A percentile compares a stretch with the other conserved stretches of the same genome.
These are phyloP conservation scores for Penicillium robsamsonii DNA, from an alignment of 495 filamentous ascomycete species.

Conservation along the genomic window DNA sequence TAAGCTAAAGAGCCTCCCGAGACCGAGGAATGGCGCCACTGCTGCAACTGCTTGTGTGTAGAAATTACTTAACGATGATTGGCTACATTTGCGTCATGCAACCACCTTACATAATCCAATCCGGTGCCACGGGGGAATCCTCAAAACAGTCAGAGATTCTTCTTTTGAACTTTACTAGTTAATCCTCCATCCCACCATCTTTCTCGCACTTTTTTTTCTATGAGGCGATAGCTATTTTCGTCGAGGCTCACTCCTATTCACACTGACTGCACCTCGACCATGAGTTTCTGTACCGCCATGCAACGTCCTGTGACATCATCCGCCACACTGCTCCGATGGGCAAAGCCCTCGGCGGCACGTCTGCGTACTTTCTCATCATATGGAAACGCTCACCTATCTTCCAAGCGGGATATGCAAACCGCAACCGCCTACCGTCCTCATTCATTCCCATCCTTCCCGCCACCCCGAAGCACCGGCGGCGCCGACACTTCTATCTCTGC, in stretches of 20 bases:
- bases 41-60: conserved; percentile 23
- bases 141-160: conserved; percentile 19
- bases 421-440: conserved; percentile 76
- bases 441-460: conserved; percentile 59
- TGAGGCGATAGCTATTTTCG: conserved; percentile 14
- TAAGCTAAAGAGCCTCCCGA: too few species aligned
- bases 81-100: conserved; percentile 29
- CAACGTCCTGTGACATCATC: conserved; percentile 53
- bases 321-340: conserved; percentile 51
- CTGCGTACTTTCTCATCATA: conserved; percentile 66
- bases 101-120: conserved; percentile 24
- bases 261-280: conserved; percentile 29
- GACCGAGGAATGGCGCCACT: conserved; percentile 37
- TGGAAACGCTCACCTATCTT: conserved; percentile 52
- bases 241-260: conserved; percentile 10
- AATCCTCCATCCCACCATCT: conserved; percentile 2
- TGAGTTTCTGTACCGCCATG: conserved; percentile 39
- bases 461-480: conserved; percentile 63
- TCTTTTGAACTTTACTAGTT: conserved; percentile 1
- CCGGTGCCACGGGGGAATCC: conserved; percentile 19
- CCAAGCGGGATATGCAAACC: conserved; percentile 67
- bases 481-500: conserved; percentile 70
- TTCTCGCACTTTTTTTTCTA: conserved; percentile 18
- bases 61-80: conserved; percentile 48
- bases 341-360: conserved; percentile 41